These are phyloP conservation scores for Pulveroboletus sp. DNA, from an alignment of 768 basidiomycete genomes.

Conservation along the genomic window DNA sequence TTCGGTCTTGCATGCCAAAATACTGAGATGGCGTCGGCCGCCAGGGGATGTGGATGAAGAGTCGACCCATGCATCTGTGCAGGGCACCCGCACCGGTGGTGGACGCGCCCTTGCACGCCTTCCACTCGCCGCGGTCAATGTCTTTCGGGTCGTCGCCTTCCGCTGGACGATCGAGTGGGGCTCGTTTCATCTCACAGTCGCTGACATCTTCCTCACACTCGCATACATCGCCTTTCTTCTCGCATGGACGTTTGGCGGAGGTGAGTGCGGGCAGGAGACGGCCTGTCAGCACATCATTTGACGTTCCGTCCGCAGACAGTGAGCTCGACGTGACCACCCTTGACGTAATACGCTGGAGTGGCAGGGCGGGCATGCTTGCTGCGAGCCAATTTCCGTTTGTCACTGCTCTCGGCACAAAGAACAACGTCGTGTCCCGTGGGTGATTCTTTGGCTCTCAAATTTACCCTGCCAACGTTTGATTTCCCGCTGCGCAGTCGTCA, in stretches of 20 bases:
- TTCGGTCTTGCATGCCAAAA: conserved; percentile 20
- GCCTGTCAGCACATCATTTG: not conserved
- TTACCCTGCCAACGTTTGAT: not conserved
- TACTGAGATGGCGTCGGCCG: conserved; percentile 1
- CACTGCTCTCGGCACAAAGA: conserved; percentile 45
- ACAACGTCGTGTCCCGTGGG: conserved; percentile 42
- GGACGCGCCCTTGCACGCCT: conserved; percentile 37
- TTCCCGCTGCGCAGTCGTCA: conserved; percentile 18
- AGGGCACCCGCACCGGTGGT: conserved; percentile 13
- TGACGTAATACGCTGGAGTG: conserved; percentile 23
- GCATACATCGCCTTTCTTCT: conserved; percentile 44
- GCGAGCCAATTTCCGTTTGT: conserved; percentile 40
- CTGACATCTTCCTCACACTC: conserved; percentile 44
- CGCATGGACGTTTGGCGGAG: conserved; percentile 40
- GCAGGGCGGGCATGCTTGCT: conserved; percentile 30
- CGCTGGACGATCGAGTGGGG: conserved; percentile 46
- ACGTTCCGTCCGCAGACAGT: conserved; percentile 1
- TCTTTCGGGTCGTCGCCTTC: conserved; percentile 47
- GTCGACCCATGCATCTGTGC: not conserved
- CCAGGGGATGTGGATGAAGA: conserved; percentile 13
- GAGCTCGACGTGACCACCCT: not conserved
- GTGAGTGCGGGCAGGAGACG: conserved; percentile 29
- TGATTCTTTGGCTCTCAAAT: not conserved
- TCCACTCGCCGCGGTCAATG: conserved; percentile 36
- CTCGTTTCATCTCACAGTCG: conserved; percentile 33